Evolutionary conservation across 1,284 basidiomycete species (phyloP), one percentile per base, ranked within the genome.

Genomic region (Lentinula novae-zelandiae): DNA sequence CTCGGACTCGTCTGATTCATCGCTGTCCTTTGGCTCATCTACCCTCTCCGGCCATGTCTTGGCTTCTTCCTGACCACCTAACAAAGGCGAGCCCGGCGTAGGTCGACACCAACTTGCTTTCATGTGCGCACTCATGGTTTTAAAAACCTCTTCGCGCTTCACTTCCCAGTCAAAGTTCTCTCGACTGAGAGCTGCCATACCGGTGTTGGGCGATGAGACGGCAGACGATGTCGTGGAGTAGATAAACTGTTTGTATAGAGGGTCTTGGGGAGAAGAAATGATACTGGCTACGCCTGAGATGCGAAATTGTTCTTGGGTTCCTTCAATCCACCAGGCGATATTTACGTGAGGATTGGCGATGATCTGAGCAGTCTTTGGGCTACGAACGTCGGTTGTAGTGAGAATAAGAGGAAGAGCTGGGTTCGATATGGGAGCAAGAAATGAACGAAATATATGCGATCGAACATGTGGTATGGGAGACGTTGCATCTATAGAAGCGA

Each of bases 81-180:
- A 46, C 48, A 89, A 68, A 3, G 67, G 71, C 7, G 65, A 71
- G 1, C 89, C 89, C 0, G 89, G 86, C 0, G 75, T 66, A 0
- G 89, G 88, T 2, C 82, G 72, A 62, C 80, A 82, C 86, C 86
- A 91, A 53, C 75, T 78, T 27, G 88, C 89, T 65, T 80, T 83
- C 85, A 90, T 82, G 55, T 76, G 71, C 5, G 73, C 75, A 57
- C 78, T 79, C 78, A 90, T 78, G 17, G 40, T 67, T 62, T 81
- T 78, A 70, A 88, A 90, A 20, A 78, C 67, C 54, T 78, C 77
- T 22, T 72, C 62, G 9, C 88, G 76, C 71, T 83, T 79, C 39
- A 68, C 71, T 67, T 89, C 87, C 88, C 87, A 90, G 66, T 89
- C 81, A 60, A 82, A 80, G 8, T 73, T 75, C 27, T 75, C 73